These are phyloP conservation scores for Jackrogersella multiformis DNA, from an alignment of 495 filamentous ascomycete species.

Conservation along the genomic window DNA sequence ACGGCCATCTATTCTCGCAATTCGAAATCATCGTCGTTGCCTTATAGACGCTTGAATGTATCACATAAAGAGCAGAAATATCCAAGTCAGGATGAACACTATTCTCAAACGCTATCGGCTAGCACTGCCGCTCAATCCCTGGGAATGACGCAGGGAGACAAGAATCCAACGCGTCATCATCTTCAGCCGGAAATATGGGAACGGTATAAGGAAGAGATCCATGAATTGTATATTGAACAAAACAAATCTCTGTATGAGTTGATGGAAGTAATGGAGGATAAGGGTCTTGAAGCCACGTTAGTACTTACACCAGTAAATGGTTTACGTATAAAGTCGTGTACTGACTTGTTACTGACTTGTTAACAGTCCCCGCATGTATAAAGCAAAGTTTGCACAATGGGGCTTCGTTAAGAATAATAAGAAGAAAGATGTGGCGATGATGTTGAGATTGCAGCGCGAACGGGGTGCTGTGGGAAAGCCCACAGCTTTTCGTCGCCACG, in stretches of 20 bases:
- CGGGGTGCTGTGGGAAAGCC: slow-evolving; percentile 45
- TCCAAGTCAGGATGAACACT: not conserved
- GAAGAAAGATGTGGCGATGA: slow-evolving; percentile 44
- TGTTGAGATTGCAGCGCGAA: slow-evolving; percentile 43
- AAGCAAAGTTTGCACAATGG: slow-evolving; percentile 47
- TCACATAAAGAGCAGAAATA: not conserved
- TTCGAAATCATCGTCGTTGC: slow-evolving; percentile 1
- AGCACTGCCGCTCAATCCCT: not conserved
- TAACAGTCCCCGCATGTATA: slow-evolving; percentile 46
- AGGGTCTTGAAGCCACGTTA: slow-evolving; percentile 44
- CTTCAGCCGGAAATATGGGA: slow-evolving; percentile 42
- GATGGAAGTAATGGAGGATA: slow-evolving; percentile 42
- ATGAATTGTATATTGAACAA: slow-evolving; percentile 41
- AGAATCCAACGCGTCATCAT: slow-evolving; percentile 42
- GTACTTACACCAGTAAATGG: slow-evolving; percentile 1
- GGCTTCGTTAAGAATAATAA: slow-evolving; percentile 48
- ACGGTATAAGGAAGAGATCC: slow-evolving; percentile 40
- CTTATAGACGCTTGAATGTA: not conserved
- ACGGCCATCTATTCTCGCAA: not conserved
- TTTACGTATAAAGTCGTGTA: not conserved
- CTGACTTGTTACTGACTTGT: too few relatives aligned
- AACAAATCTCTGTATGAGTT: slow-evolving; percentile 42
- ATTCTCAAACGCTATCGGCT: not conserved
- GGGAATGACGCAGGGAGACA: slow-evolving; percentile 6
- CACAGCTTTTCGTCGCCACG: slow-evolving; percentile 43